Percentiles rank a stretch among this genome's conserved stretches.
These are phyloP conservation scores for Tolypocladium ophioglossoides DNA, from an alignment of 2,329 filamentous ascomycete genomes.

Conservation along the genomic window DNA sequence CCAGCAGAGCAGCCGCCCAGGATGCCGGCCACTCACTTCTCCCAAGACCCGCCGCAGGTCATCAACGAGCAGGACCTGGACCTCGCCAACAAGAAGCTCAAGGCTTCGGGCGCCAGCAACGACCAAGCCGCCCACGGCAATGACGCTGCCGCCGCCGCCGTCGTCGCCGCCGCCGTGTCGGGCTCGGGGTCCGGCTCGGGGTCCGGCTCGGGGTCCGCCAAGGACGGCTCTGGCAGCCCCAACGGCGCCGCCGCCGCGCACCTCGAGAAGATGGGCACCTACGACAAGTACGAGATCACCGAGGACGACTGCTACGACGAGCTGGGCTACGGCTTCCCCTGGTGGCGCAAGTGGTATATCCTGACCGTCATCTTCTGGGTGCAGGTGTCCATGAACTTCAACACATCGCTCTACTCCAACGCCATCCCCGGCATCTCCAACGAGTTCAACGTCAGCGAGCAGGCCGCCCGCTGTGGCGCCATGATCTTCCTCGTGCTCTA, in stretches of 20 bases:
- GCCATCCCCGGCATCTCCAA: slow-evolving; percentile 53
- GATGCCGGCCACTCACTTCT: slow-evolving; percentile 23
- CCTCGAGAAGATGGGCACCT: slow-evolving; percentile 24
- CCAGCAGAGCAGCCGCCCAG: neutral
- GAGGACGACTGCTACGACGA: slow-evolving; percentile 53
- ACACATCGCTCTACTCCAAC: slow-evolving; percentile 64
- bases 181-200: neutral
- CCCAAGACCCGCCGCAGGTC: slow-evolving; percentile 26
- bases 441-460: slow-evolving; percentile 56
- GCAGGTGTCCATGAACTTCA: slow-evolving; percentile 71
- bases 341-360: slow-evolving; percentile 61
- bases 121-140: neutral
- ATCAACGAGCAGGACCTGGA: slow-evolving; percentile 23
- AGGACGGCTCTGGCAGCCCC: slow-evolving; percentile 14
- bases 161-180: neutral
- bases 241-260: slow-evolving; percentile 17
- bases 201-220: neutral
- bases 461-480: slow-evolving; percentile 61
- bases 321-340: slow-evolving; percentile 51
- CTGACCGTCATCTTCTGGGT: slow-evolving; percentile 64
- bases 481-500: slow-evolving; percentile 72
- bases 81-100: slow-evolving; percentile 24
- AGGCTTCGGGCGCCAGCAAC: slow-evolving; percentile 15
- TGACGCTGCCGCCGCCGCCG: neutral
- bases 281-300: slow-evolving; percentile 36